phyloP scores from a whole-genome alignment of 352 stramenopile species.

The Phytophthora hibernalis region DNA sequence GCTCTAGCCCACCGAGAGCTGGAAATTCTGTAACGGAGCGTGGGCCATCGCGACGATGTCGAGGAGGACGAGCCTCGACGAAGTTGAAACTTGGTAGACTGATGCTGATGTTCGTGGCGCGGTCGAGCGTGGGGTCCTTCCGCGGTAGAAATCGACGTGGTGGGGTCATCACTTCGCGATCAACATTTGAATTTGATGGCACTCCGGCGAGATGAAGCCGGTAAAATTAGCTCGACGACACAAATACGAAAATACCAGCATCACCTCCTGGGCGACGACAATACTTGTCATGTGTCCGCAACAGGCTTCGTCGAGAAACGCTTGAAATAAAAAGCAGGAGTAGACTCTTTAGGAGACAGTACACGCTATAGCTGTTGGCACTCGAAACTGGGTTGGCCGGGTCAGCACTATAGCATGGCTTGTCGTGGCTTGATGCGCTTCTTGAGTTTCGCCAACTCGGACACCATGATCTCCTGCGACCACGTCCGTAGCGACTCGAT shows the following conservation, averaged over 20 bases:
- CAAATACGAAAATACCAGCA: not conserved
- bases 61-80: slow-evolving; percentile 44
- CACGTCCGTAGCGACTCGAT: slow-evolving; percentile 69
- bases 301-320: not conserved
- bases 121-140: slow-evolving; percentile 27
- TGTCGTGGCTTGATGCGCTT: slow-evolving; percentile 72
- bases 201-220: not conserved
- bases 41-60: slow-evolving; percentile 17
- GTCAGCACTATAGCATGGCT: slow-evolving; percentile 55
- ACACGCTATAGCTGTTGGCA: slow-evolving; percentile 12
- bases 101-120: slow-evolving; percentile 39
- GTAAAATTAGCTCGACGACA: slow-evolving; percentile 29
- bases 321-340: slow-evolving; percentile 2
- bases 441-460: slow-evolving; percentile 74
- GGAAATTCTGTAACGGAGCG: slow-evolving; percentile 16
- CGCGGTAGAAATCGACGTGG: slow-evolving; percentile 16
- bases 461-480: slow-evolving; percentile 78
- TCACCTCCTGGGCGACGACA: not conserved
- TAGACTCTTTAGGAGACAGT: slow-evolving; percentile 9
- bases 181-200: not conserved
- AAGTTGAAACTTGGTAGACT: slow-evolving; percentile 73
- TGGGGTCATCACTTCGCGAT: slow-evolving; percentile 16
- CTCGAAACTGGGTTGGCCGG: slow-evolving; percentile 1
- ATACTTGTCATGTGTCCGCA: not conserved
- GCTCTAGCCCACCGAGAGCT: slow-evolving; percentile 8